phyloP scores from a whole-genome alignment of 164 flowering plant genomes.

The Piper betle region DNA sequence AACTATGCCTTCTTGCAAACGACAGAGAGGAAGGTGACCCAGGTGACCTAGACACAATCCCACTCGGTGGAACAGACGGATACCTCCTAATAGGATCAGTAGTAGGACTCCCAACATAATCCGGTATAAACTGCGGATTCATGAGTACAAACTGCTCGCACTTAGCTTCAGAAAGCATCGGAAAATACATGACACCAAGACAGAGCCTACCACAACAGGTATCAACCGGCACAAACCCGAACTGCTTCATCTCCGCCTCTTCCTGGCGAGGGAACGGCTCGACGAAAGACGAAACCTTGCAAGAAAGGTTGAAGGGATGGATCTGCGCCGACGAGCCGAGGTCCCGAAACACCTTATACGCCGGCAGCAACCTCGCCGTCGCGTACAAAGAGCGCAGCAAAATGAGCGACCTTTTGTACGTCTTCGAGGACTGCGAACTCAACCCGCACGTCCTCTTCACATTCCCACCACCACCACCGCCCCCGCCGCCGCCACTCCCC shows the following conservation, averaged over 20 bases:
- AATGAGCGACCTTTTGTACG: constrained; percentile 57
- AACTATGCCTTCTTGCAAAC: constrained; percentile 65
- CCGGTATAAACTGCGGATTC: constrained; percentile 62
- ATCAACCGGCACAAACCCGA: constrained; percentile 68
- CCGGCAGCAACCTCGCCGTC: constrained; percentile 79
- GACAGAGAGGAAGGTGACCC: constrained; percentile 45
- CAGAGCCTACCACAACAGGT: constrained; percentile 70
- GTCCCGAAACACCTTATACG: constrained; percentile 60
- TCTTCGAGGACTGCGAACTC: constrained; percentile 21
- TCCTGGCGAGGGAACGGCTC: constrained; percentile 70
- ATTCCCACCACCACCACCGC: constrained; percentile 20
- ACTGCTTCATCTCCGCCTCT: constrained; percentile 68
- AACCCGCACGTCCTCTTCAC: constrained; percentile 34
- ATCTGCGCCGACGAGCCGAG: constrained; percentile 60
- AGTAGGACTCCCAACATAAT: constrained; percentile 95
- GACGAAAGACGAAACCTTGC: constrained; percentile 53
- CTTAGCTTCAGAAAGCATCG: constrained; percentile 39
- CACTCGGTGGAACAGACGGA: constrained; percentile 39
- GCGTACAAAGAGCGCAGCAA: constrained; percentile 69
- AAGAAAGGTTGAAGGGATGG: constrained; percentile 34
- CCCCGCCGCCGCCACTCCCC: constrained; percentile 2
- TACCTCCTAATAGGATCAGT: constrained; percentile 66
- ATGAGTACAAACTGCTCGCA: constrained; percentile 51
- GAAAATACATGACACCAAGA: constrained; percentile 53
- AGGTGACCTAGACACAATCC: constrained; percentile 12